Evolutionary conservation across 805 yeast genomes (phyloP).

Genomic region (Schwanniomyces polymorphus): DNA sequence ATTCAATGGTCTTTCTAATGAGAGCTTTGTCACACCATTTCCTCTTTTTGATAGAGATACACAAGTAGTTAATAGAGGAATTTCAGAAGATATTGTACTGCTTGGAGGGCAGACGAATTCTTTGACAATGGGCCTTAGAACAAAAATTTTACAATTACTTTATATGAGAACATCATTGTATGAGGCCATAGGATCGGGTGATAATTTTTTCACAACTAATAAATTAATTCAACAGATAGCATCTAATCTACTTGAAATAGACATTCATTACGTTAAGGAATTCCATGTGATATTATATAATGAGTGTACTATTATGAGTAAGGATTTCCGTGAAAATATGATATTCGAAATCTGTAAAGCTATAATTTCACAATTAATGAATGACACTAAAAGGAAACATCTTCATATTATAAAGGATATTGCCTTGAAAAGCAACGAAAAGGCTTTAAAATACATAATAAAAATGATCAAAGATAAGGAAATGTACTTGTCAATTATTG

Average conservation of each 20-base stretch:
- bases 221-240: slow-evolving; percentile 10
- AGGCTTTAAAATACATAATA: background rate
- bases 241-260: slow-evolving; percentile 8
- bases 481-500: slow-evolving; percentile 13
- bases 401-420: background rate
- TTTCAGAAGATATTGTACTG: background rate
- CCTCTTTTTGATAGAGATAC: slow-evolving; percentile 19
- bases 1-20: slow-evolving; percentile 24
- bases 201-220: background rate
- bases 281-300: slow-evolving; percentile 7
- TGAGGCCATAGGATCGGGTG: background rate
- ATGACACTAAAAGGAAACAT: background rate
- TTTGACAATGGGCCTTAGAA: background rate
- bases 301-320: background rate
- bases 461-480: slow-evolving; percentile 9
- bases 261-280: slow-evolving; percentile 9
- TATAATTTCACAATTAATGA: background rate
- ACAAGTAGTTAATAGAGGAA: background rate
- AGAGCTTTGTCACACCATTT: slow-evolving; percentile 8
- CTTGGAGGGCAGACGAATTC: background rate
- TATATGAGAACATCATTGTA: background rate
- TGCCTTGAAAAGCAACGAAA: background rate
- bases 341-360: background rate
- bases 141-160: background rate
- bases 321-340: background rate